Evolutionary conservation across 208 protist genomes (phyloP), one percentile per base, ranked within the genome.

Genomic region (Leptomonas pyrrhocoris): DNA sequence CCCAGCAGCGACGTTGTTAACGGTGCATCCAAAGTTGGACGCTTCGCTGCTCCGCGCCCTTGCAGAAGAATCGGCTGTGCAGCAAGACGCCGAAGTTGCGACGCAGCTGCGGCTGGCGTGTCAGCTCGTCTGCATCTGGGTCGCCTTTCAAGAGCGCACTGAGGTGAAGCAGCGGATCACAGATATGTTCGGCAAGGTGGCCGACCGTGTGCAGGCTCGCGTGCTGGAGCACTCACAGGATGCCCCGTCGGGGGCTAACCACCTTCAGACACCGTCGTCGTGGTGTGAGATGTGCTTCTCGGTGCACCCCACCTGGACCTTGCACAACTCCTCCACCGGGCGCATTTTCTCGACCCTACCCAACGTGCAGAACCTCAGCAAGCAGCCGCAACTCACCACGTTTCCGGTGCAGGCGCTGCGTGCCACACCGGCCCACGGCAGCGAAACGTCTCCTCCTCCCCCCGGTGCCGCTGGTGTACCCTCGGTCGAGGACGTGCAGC

Each of bases 281-380:
- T 27, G 23, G 30, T 18, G 66, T 25, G 46, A n/a, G 31, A 53
- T 90, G 27, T 74, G 65, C 63, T 95, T 84, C 77, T 89, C 84
- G 13, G 72, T 95, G 15, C 86, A 95, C 68, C 88, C 90, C 18
- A 53, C 56, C 18, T 95, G 90, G 88, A 31, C 25, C 19, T 46
- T 93, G 45, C 88, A 95, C 70, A 74, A 77, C 51, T 21, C 18
- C 43, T 81, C 73, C 8, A 96, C 90, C 0, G 84, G 80, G 6
- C 83, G 90, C 25, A 72, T 96, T 21, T 94, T 86, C 59, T 76
- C 77, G 58, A 80, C 85, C 0, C 43, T 36, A 25, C 90, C 90
- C 0, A 89, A 86, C 57, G 66, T 96, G 49, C 90, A 96, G 63
- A 91, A 76, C 6, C 19, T 94, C 19, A 53, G 74, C 1, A 92